These are phyloP conservation scores for Lojkania enalia DNA, from an alignment of 2,329 filamentous ascomycete species.

Conservation along the genomic window DNA sequence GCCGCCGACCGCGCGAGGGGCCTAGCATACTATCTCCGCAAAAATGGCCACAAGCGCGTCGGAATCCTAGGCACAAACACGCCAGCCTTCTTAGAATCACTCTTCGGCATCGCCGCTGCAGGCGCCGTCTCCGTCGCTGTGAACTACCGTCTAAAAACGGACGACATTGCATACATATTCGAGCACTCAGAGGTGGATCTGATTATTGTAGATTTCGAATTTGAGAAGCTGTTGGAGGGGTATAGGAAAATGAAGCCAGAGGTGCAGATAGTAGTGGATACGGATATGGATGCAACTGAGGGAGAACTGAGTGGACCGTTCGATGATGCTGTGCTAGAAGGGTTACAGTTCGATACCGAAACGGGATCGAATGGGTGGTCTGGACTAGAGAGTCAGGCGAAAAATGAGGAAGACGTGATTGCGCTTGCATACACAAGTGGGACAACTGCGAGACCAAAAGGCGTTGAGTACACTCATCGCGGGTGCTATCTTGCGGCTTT, in stretches of 20 bases:
- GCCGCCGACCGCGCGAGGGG: constrained; percentile 85
- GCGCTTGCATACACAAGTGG: constrained; percentile 93
- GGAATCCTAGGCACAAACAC: constrained; percentile 92
- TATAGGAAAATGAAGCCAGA: constrained; percentile 65
- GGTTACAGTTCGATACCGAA: constrained; percentile 70
- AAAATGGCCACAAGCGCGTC: constrained; percentile 72
- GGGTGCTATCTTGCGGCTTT: constrained; percentile 83
- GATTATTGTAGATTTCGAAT: constrained; percentile 87
- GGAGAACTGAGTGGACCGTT: constrained; percentile 78
- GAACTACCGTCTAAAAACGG: constrained; percentile 75
- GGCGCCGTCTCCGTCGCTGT: constrained; percentile 76
- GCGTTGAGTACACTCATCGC: constrained; percentile 88
- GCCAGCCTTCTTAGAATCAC: constrained; percentile 86
- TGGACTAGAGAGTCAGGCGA: constrained; percentile 69
- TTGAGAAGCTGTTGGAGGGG: constrained; percentile 66
- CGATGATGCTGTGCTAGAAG: constrained; percentile 80
- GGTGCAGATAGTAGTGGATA: constrained; percentile 76
- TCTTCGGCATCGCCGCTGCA: constrained; percentile 83
- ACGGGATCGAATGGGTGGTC: constrained; percentile 73
- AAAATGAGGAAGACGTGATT: constrained; percentile 78
- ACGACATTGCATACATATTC: constrained; percentile 91
- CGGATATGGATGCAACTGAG: constrained; percentile 77
- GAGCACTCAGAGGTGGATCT: constrained; percentile 82
- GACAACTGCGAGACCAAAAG: constrained; percentile 89
- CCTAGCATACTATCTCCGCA: constrained; percentile 82